Base-by-base conservation (phyloP, 1,139 yeast genomes). In the Blastobotrys arbuscula region DNA sequence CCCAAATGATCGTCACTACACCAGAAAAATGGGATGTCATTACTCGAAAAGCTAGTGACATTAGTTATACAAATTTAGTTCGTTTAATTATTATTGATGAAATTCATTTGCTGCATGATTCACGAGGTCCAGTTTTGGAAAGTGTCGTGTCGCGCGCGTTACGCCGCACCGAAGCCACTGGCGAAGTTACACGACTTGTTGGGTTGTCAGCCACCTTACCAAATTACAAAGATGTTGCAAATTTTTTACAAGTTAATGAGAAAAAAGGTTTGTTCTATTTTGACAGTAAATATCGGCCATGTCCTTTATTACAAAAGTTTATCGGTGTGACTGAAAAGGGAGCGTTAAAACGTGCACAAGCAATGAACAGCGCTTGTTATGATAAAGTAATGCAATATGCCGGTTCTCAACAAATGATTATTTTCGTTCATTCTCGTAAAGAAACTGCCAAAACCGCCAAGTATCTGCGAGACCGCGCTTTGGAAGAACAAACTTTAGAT, bases 11-110 rank as follows among this genome's bases (percentile, higher is more conserved):
- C 49, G 95, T 92, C 2, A 88, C 97, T 0, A 92, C 98, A 0
- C 96, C 96, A 0, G 96, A 88, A 62, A 92, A 92, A 63, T 92
- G 98, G 97, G 98, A 92, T 68, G 89, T 92, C 28, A 82, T 90
- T 20, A 90, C 97, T 0, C 75, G 97, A 67, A 90, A 90, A 59
- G 74, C 75, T 39, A 73, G 80, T 8, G 90, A 84, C 51, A 68
- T 76, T 1, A 76, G 83, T 3, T 82, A 81, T 55, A 77, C 82
- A 0, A 74, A 76, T 39, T 68, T 81, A 2, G 94, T 88, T 1
- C 75, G 79, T 42, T 71, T 92, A 13, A 69, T 92, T n/a, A 84
- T 92, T 35, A 81, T 92, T 49, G 98, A 92, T 71, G 98, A 92
- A 67, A 84, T 92, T 53, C 98, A 92, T 72, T 72, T 92, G 50